Conservation (phyloP, 1,139 yeast genomes). For the Saccharomyces hybrid region DNA sequence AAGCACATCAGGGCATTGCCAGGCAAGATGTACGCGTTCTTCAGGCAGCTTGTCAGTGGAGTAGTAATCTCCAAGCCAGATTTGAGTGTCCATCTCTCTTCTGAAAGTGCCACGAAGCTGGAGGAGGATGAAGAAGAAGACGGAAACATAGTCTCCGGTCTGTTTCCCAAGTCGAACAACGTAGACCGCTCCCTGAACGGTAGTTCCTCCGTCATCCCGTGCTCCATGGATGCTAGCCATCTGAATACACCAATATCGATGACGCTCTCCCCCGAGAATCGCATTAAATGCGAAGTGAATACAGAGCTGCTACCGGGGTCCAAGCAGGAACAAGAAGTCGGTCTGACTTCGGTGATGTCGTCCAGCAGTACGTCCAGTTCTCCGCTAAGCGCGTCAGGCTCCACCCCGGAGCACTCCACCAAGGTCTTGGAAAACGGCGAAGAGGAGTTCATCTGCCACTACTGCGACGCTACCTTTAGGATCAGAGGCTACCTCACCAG, state of each 20-base stretch:
- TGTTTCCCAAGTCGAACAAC: neutral
- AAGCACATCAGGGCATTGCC: neutral
- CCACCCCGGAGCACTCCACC: neutral
- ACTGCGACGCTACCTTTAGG: slow-evolving; percentile 71
- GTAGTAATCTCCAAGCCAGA: neutral
- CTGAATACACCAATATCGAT: neutral
- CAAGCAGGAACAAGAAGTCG: neutral
- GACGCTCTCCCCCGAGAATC: neutral
- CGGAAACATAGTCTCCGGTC: neutral
- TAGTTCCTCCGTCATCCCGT: neutral
- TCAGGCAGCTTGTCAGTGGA: neutral
- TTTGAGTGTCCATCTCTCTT: neutral
- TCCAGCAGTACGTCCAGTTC: neutral
- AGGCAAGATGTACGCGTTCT: neutral
- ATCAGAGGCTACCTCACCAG: slow-evolving; percentile 89
- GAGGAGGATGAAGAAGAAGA: neutral
- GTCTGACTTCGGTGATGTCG: neutral
- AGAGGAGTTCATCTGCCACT: slow-evolving; percentile 40
- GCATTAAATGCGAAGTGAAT: neutral
- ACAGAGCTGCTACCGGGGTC: neutral
- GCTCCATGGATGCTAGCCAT: neutral
- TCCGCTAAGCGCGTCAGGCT: neutral
- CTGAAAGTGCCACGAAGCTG: neutral
- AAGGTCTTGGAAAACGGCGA: neutral
- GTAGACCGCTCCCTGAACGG: neutral